A percentile compares a stretch with the other conserved stretches of the same genome.
phyloP scores from a whole-genome alignment of 2,329 filamentous ascomycete genomes.

The Arthrobotrys sinensis region DNA sequence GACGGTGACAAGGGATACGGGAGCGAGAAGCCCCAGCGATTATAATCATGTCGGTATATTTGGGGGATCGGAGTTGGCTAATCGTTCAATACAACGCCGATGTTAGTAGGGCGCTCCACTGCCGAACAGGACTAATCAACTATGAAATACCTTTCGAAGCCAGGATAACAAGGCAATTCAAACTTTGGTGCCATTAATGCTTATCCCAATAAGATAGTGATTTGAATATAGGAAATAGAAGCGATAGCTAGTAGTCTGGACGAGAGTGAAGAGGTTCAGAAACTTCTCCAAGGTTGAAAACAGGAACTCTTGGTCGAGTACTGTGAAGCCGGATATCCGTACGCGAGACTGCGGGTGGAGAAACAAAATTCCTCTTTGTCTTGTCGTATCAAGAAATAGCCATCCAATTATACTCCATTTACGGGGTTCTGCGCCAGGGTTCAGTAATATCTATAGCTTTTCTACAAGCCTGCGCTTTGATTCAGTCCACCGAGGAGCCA shows the following conservation, averaged over 20 bases:
- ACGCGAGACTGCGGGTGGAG: no score
- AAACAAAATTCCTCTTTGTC: no score
- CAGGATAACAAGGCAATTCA: conserved; percentile 16
- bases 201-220: not conserved
- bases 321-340: no score
- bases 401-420: no score
- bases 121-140: not conserved
- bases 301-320: no score
- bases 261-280: no score
- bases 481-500: not conserved
- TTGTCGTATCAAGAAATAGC: no score
- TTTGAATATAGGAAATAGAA: no score
- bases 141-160: conserved; percentile 41
- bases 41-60: conserved; percentile 36
- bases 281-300: no score
- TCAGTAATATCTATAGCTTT: no score
- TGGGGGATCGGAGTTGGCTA: conserved; percentile 42
- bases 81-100: not conserved
- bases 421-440: no score
- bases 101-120: not conserved
- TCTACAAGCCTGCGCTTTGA: not conserved
- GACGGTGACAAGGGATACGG: conserved; percentile 33
- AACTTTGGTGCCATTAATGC: conserved; percentile 38
- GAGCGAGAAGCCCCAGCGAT: conserved; percentile 31
- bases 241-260: no score